Conservation (phyloP, 805 yeast species). For the Candida boleticola region DNA sequence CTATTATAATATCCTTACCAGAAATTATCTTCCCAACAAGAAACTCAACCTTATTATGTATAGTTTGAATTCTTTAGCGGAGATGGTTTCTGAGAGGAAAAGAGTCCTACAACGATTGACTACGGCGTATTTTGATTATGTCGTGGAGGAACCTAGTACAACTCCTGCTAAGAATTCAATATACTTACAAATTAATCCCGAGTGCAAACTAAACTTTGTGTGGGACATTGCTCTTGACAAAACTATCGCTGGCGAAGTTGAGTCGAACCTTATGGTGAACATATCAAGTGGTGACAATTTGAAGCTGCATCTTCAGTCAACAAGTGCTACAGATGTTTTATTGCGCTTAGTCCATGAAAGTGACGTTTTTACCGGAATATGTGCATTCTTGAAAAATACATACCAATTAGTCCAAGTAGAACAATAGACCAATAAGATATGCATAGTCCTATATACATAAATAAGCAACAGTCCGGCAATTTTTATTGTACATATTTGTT, state of each 20-base stretch:
- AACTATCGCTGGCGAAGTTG: conserved; percentile 22
- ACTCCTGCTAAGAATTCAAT: too few species aligned
- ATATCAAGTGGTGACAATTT: neutral
- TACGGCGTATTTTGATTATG: too few species aligned
- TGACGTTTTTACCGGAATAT: conserved; percentile 1
- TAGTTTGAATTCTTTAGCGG: conserved; percentile 31
- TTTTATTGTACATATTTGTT: too few species aligned
- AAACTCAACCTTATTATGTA: conserved; percentile 30
- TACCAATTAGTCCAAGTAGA: neutral
- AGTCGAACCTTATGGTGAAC: conserved; percentile 13
- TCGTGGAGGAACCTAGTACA: too few species aligned
- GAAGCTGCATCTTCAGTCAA: neutral
- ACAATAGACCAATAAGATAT: too few species aligned
- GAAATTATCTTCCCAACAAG: conserved; percentile 22
- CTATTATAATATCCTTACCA: conserved; percentile 15
- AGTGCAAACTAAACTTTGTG: neutral
- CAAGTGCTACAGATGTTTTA: conserved; percentile 6
- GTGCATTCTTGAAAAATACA: neutral
- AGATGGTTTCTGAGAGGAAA: conserved; percentile 19
- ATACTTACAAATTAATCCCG: too few species aligned
- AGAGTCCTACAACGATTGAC: too few species aligned
- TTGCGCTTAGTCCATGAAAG: conserved; percentile 7
- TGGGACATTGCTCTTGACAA: conserved; percentile 26
- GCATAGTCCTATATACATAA: too few species aligned
- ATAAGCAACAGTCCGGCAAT: too few species aligned